Base-by-base conservation (phyloP, 2,329 filamentous ascomycete genomes). In the Diaporthe eres region DNA sequence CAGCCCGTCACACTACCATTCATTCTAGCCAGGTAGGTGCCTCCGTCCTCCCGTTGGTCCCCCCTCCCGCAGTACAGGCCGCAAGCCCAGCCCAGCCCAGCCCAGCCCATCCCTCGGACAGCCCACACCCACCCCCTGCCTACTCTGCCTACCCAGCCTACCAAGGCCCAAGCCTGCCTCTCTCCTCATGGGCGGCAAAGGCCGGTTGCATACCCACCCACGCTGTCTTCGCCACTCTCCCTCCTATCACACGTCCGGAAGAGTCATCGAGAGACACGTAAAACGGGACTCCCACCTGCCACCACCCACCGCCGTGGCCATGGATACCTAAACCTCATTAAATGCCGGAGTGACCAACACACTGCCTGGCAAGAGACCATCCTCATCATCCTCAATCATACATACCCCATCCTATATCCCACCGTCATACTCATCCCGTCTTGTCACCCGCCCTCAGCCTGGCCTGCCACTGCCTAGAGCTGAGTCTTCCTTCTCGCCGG, bases 1-100 rank as follows among this genome's bases (percentile, higher is more conserved):
- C 37, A 76, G 73, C 77, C 77, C 77, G 79, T 80, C 78, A 80
- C 80, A 81, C 82, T 81, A 82, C 81, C 44, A 49, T 37, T 44
- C 58, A 55, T 44, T 65, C 55, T 65, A 61, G 58, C 71, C 58
- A 73, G 71, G 71, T 73, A 73, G 58, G 71, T 73, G 51, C 65
- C 65, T 70, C 65, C 65, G 49, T 55, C 65, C 65, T 70, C 49
- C 65, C 65, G 65, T 70, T 70, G 65, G 65, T 70, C 31, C 47
- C 60, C 49, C 65, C 31, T 39, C 42, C 49, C 13, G 49, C 65
- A 70, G 65, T 42, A 42, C 68, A 71, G 53, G 39, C 58, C 60
- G 55, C 73, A 42, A 55, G 68, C 74, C 72, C 63, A 71, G 63
- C 74, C 74, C 67, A 75, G 37, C 74, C 74, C 49, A 72, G 74